Evolutionary conservation across 1,284 basidiomycete genomes (phyloP), one percentile per base, ranked within the genome.

Genomic region (Cutaneotrichosporon mucoides): DNA sequence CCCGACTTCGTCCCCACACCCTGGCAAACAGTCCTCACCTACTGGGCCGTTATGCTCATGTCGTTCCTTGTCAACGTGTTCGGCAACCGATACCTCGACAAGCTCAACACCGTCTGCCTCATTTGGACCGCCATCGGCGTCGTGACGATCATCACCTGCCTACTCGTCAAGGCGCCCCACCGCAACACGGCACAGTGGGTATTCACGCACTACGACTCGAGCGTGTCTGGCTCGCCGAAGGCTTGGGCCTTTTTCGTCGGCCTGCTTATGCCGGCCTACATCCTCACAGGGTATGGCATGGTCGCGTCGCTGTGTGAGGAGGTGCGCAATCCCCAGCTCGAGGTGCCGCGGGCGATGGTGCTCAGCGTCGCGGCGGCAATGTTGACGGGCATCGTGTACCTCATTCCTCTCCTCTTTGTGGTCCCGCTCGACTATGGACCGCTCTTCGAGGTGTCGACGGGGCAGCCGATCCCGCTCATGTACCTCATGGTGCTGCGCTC

Each of bases 391-490:
- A 69, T 80, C 33, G 66, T 77, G 34, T 79, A 79, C 67, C 63
- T 75, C 65, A 70, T 81, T 9, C 81, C 81, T 1, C 72, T 82
- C 43, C 73, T 79, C 51, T 81, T 82, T 61, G 68, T 82, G 9
- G 76, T 59, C 5, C 61, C 78, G 6, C 75, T 73, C 8, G 78
- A 46, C 49, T 75, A 80, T 33, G 63, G 69, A 42, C 72, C 73
- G 15, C 66, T 81, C 2, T 68, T 81, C 34, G 40, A 41, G 6
- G 73, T 78, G 2, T 73, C 79, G 8, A 72, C 76, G 3, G 75
- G 77, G 3, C 79, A 80, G 59, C 80, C 80, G 8, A 79, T 81
- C 65, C 77, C 79, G 2, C 64, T 79, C 8, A 66, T 80, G n/a
- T 81, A 80, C 72, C 77, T 77, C 56, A 69, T 67, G 1, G 80